Base-by-base conservation (phyloP, 176 grass and related monocot species). In the Oryza punctata region DNA sequence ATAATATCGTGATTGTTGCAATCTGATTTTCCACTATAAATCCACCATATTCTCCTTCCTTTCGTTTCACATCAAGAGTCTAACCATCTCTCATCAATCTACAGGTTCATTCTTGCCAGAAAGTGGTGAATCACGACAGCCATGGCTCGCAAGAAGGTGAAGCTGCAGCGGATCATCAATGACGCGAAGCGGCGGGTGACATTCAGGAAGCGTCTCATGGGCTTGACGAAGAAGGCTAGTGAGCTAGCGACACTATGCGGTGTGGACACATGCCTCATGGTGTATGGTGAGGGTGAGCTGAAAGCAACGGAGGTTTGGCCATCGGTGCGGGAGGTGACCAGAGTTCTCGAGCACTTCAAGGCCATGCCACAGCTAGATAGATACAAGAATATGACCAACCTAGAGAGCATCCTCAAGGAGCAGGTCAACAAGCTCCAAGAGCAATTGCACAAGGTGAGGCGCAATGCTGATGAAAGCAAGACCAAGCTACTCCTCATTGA, bases 141-240 rank as follows among this genome's bases (percentile, higher is more conserved):
- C 47, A 87, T 91, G 85, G 80, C 89, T 33, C 69, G 47, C 38
- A 87, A 81, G 69, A 91, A 79, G 76, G 69, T 87, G 46, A 84
- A 33, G 28, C 21, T 91, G n/a, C 70, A 41, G 12, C 64, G 78
- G 75, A 87, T 87, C 12, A 0, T 25, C 49, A 91, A 77, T 69
- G 84, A 91, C 25, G 30, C 80, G 4, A 79, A 69, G 8, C 49
- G 81, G 0, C 66, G 69, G 6, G 64, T 81, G 2, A 88, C 85
- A 1, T 85, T 85, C 49, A 87, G 77, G 85, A 91, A 88, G 80
- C 57, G 81, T 0, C 72, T 78, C 7, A 75, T 40, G 15, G 85
- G 85, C 16, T 29, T 91, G 63, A 80, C 77, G 81, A 91, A 91
- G 70, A 91, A 88, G 77, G 76, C 76, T 13, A 81, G 76, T 65